Evolutionary conservation across 2,329 filamentous ascomycete genomes (phyloP).

Genomic region (Pyrenophora teres): DNA sequence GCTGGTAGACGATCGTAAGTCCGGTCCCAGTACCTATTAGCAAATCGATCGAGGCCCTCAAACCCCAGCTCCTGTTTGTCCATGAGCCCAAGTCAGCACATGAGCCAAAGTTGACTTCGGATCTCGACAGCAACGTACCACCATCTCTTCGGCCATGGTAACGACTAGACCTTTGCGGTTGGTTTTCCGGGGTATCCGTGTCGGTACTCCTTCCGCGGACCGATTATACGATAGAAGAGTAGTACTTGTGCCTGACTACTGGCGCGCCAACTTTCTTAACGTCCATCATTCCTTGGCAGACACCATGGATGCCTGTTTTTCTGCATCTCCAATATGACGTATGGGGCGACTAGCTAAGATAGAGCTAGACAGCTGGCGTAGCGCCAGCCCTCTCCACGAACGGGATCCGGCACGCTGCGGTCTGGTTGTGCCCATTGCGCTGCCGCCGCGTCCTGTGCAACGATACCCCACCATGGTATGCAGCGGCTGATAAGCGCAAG

Average conservation of each 20-base stretch:
- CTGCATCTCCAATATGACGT: slow-evolving; percentile 5
- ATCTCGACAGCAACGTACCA: slow-evolving; percentile 22
- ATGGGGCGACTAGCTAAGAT: slow-evolving; percentile 2
- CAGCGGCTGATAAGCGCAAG: not conserved
- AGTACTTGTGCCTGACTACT: not conserved
- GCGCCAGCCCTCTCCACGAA: slow-evolving; percentile 2
- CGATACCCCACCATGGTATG: not conserved
- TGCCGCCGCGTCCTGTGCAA: not conserved
- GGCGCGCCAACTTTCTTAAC: slow-evolving; percentile 6
- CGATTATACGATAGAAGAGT: slow-evolving; percentile 3
- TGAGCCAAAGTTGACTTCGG: not conserved
- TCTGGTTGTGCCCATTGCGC: slow-evolving; percentile 9
- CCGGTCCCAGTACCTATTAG: slow-evolving; percentile 39
- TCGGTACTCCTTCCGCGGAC: slow-evolving; percentile 4
- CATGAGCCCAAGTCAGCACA: slow-evolving; percentile 17
- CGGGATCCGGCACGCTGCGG: slow-evolving; percentile 11
- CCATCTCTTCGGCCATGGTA: slow-evolving; percentile 32
- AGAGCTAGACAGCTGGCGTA: slow-evolving; percentile 7
- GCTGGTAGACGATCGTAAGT: slow-evolving; percentile 27
- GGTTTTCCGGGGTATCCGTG: slow-evolving; percentile 25
- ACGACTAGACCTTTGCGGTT: slow-evolving; percentile 8
- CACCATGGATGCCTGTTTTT: slow-evolving; percentile 12
- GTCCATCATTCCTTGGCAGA: not conserved
- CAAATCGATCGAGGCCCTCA: slow-evolving; percentile 38
- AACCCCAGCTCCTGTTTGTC: slow-evolving; percentile 42